Percentiles rank a stretch among this genome's conserved stretches.
phyloP scores from a whole-genome alignment of 2,329 filamentous ascomycete genomes.

The Trichoderma semiorbis region DNA sequence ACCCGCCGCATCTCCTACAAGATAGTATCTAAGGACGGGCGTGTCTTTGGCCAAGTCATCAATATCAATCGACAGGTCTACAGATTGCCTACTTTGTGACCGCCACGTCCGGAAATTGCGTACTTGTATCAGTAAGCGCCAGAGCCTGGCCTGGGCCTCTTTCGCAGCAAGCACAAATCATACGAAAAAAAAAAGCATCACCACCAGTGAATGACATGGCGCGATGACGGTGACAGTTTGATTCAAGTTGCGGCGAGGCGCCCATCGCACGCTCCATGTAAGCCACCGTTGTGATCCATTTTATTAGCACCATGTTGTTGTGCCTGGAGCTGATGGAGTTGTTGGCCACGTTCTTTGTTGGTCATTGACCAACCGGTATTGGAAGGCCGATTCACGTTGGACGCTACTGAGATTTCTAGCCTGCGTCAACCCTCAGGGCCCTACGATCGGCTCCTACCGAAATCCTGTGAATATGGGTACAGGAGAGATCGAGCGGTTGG shows the following conservation, averaged over 20 bases:
- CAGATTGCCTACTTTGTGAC: background rate
- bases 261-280: background rate
- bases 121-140: background rate
- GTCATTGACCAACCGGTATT: conserved; percentile 6
- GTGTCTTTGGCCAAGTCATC: background rate
- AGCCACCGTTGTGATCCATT: background rate
- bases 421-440: background rate
- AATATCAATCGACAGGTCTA: background rate
- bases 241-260: background rate
- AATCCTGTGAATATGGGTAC: background rate
- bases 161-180: background rate
- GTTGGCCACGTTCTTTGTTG: background rate
- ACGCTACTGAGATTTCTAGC: background rate
- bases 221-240: background rate
- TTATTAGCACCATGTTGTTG: conserved; percentile 11
- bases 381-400: background rate
- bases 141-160: background rate
- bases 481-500: background rate
- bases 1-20: background rate
- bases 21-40: background rate
- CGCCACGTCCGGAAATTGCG: conserved; percentile 1
- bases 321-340: background rate
- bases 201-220: background rate
- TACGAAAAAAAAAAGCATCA: background rate
- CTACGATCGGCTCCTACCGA: conserved; percentile 9